Base-by-base conservation (phyloP, 2,329 filamentous ascomycete genomes). In the Monilinia laxa region DNA sequence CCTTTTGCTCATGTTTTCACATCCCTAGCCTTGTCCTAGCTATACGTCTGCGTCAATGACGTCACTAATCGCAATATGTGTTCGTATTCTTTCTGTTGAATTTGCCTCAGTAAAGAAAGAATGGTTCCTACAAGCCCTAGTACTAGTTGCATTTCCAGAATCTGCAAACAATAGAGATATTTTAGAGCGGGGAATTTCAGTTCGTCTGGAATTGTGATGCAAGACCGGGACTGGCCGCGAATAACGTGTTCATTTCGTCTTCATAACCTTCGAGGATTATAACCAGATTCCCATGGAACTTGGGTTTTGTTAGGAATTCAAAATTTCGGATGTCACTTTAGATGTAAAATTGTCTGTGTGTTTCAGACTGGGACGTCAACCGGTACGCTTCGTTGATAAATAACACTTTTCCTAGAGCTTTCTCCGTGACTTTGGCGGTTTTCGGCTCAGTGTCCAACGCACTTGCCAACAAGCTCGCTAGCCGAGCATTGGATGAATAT, bases 311-410 rank as follows among this genome's bases (percentile, higher is more conserved):
- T 72, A 81, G 18, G 77, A 78, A 11, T 77, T 80, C 59, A 76
- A 76, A 87, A 92, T 84, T 89, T 92, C 86, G 81, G 91, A 73
- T 87, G 92, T 78, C 86, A 89, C 69, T 91, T 92, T 85, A 87
- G 75, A 51, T 92, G 88, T 0, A 85, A 85, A 0, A 86, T 86
- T 0, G 89, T 92, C 28, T 28, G 28, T 28, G 54, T 81, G 84
- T 63, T 90, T 87, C 0, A 85, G 74, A 0, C 90, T 66, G 55
- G 0, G 64, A 49, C 4, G 64, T 47, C n/a, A 38, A 28, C 18
- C 62, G 64, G 40, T 66, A 66, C 0, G 64, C 64, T 31, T 66
- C 64, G 1, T 66, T 55, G 5, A 66, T 62, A 3, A 66, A 66
- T 3, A 66, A n/a, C 1, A 54, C 64, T 47, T 66, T 66, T 3